These are phyloP conservation scores for Prillingera fragicola DNA, from an alignment of 1,284 basidiomycete species.

Conservation along the genomic window DNA sequence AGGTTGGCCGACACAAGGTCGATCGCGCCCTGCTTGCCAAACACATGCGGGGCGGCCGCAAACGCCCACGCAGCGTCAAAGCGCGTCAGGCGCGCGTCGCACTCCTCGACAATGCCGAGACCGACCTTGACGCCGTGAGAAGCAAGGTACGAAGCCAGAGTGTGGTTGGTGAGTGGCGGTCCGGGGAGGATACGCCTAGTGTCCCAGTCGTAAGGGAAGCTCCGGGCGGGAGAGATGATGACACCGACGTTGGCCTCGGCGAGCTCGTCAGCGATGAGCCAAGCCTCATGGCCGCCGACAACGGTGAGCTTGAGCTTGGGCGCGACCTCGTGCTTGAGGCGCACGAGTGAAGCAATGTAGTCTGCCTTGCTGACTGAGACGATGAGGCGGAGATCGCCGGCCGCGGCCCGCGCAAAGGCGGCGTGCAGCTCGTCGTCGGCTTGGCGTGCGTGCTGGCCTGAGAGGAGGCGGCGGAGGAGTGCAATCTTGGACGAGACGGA, in stretches of 20 bases:
- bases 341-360: constrained; percentile 66
- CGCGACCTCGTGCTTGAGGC: constrained; percentile 68
- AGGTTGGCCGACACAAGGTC: constrained; percentile 60
- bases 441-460: background rate
- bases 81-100: constrained; percentile 61
- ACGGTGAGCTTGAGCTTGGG: constrained; percentile 51
- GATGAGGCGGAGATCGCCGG: constrained; percentile 61
- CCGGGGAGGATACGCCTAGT: constrained; percentile 63
- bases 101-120: constrained; percentile 59
- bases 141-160: constrained; percentile 59
- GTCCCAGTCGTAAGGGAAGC: constrained; percentile 66
- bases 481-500: constrained; percentile 66
- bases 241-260: constrained; percentile 64
- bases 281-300: constrained; percentile 65
- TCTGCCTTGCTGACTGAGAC: constrained; percentile 66
- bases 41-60: constrained; percentile 48
- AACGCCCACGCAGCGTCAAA: constrained; percentile 66
- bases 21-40: constrained; percentile 56
- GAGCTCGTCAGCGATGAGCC: constrained; percentile 63
- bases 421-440: constrained; percentile 49
- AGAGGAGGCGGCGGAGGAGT: constrained; percentile 61
- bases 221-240: constrained; percentile 59
- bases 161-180: constrained; percentile 65
- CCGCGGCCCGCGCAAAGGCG: constrained; percentile 58
- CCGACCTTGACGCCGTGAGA: constrained; percentile 68